phyloP scores from a whole-genome alignment of 345 rosid species.

The Noccaea caerulescens region DNA sequence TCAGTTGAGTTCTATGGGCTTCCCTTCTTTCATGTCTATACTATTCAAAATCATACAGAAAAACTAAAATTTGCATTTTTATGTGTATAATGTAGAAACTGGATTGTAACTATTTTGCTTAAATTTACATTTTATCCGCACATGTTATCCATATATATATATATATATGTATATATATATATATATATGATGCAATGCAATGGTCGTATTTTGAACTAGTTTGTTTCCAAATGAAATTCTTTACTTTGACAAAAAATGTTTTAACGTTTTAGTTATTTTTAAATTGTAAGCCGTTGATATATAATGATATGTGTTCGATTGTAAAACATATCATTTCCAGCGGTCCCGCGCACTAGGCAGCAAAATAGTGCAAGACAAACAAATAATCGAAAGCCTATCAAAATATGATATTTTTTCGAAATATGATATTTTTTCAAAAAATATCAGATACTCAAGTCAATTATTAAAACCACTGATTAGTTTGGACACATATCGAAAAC shows the following conservation, averaged over 20 bases:
- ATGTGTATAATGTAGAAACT: not conserved
- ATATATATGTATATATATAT: not conserved
- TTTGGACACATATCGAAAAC: too few relatives aligned
- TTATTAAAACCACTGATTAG: too few relatives aligned
- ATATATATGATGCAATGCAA: not conserved
- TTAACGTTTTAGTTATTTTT: too few relatives aligned
- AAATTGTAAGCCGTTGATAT: too few relatives aligned
- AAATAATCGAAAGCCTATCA: too few relatives aligned
- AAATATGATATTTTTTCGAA: too few relatives aligned
- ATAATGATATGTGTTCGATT: not conserved
- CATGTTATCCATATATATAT: not conserved
- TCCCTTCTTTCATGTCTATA: constrained; percentile 34
- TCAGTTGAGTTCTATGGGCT: constrained; percentile 40
- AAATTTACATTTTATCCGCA: not conserved
- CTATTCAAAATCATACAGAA: constrained; percentile 2
- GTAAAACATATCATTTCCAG: not conserved
- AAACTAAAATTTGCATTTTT: not conserved
- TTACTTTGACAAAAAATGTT: too few relatives aligned
- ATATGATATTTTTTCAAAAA: too few relatives aligned
- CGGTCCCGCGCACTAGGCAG: not conserved
- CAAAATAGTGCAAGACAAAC: not conserved
- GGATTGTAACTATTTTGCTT: not conserved
- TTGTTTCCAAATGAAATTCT: not conserved
- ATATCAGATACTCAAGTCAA: too few relatives aligned
- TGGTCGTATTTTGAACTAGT: not conserved